Base-by-base conservation (phyloP, 208 protist species). In the Trypanosoma brucei region DNA sequence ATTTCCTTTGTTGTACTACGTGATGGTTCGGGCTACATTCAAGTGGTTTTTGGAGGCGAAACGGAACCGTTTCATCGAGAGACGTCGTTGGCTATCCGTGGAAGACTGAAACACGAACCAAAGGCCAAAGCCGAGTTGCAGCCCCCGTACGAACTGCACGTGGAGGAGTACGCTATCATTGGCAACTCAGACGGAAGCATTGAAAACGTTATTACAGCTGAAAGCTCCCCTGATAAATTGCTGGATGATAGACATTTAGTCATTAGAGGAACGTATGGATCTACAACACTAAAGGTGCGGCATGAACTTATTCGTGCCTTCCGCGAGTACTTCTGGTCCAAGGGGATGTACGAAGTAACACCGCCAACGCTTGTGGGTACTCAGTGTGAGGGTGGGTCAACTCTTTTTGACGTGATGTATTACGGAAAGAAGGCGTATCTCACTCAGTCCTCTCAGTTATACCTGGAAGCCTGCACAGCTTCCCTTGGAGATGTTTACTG, bases 361-460 rank as follows among this genome's bases (percentile, higher is more conserved):
- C 97, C 97, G 34, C 98, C 98, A 62, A 99, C 97, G 14, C 74
- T 99, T 22, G 98, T 99, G 46, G 94, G 99, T 75, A 99, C 95
- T 14, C 90, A 98, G 75, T 96, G 92, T 72, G 98, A 99, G 73
- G 98, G 98, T 66, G 98, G 98, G 48, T 96, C 94, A 36, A 99
- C 97, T 7, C 79, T 99, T 6, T 99, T 99, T 74, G 94, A 97
- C n/a, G 65, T 99, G 5, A 73, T 98, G 63, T 99, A 98, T 81
- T 99, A 97, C 72, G 97, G 96, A 49, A 84, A 98, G 77, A 90
- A 83, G 49, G 98, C 98, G 3, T 99, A 98, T 72, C 77, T 99
- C 13, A 99, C 98, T 36, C 98, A 99, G 80, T 99, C 97, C 3
- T 98, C 94, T 31, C 98, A 99, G 87, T 91, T 99, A 2, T 99